Evolutionary conservation across 345 rosid genomes (phyloP).

Genomic region (Camelina neglecta): DNA sequence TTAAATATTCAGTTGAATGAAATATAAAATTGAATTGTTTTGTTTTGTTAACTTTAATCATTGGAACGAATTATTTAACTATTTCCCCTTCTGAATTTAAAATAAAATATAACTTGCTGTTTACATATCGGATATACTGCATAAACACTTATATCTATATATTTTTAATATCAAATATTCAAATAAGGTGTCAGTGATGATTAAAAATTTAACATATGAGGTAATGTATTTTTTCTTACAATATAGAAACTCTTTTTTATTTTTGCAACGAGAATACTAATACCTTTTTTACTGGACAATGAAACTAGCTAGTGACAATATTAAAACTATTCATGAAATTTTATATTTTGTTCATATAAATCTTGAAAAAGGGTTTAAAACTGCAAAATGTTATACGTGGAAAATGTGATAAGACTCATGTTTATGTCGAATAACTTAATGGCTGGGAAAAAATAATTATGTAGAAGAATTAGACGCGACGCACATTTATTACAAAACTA

Average conservation of each 20-base stretch:
- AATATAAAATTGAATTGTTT: conserved; percentile 30
- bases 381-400: neutral
- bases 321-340: conserved; percentile 3
- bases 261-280: neutral
- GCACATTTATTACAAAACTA: conserved; percentile 41
- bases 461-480: conserved; percentile 35
- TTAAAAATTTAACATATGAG: neutral
- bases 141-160: neutral
- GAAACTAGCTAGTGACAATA: conserved; percentile 15
- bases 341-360: conserved; percentile 7
- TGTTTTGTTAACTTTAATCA: conserved; percentile 39
- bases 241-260: neutral
- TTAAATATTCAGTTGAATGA: conserved; percentile 37
- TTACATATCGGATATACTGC: neutral
- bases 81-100: neutral
- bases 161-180: neutral
- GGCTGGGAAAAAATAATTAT: conserved; percentile 22
- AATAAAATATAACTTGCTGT: neutral
- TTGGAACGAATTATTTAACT: conserved; percentile 12
- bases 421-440: conserved; percentile 24
- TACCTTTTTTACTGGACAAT: neutral
- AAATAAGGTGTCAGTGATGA: neutral
- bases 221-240: neutral
- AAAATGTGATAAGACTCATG: neutral
- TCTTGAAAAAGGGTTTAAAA: neutral